These are phyloP conservation scores for Adansonia gregorii DNA, from an alignment of 441 rosid species.

Conservation along the genomic window DNA sequence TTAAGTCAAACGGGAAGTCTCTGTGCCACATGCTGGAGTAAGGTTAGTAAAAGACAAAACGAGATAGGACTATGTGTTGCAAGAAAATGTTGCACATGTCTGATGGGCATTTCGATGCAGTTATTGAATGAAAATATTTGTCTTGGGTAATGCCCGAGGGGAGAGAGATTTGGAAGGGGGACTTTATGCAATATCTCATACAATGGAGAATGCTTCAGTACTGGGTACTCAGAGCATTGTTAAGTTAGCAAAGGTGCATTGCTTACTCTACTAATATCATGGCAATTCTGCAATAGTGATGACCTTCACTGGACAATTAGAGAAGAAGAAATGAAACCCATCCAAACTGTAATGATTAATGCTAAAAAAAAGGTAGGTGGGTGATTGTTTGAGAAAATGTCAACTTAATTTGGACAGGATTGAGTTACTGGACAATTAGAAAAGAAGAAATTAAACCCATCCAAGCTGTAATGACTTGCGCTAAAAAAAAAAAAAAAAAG, in stretches of 20 bases:
- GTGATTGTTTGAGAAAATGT: too few relatives aligned
- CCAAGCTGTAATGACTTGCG: background rate
- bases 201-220: background rate
- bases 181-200: background rate
- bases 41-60: background rate
- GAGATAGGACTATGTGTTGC: background rate
- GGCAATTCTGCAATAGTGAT: too few relatives aligned
- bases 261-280: background rate
- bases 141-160: background rate
- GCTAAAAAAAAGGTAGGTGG: too few relatives aligned
- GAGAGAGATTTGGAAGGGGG: background rate
- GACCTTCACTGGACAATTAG: too few relatives aligned
- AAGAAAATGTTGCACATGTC: background rate
- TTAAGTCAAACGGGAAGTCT: background rate
- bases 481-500: background rate
- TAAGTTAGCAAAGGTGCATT: background rate
- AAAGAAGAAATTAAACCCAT: background rate
- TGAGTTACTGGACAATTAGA: background rate
- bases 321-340: too few relatives aligned
- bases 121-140: background rate
- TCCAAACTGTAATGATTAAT: too few relatives aligned
- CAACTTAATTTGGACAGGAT: too few relatives aligned
- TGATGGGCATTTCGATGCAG: background rate
- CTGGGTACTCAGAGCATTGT: background rate
- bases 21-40: too few relatives aligned